Base-by-base conservation (phyloP, 2,329 filamentous ascomycete species). In the Fusarium anguioides region DNA sequence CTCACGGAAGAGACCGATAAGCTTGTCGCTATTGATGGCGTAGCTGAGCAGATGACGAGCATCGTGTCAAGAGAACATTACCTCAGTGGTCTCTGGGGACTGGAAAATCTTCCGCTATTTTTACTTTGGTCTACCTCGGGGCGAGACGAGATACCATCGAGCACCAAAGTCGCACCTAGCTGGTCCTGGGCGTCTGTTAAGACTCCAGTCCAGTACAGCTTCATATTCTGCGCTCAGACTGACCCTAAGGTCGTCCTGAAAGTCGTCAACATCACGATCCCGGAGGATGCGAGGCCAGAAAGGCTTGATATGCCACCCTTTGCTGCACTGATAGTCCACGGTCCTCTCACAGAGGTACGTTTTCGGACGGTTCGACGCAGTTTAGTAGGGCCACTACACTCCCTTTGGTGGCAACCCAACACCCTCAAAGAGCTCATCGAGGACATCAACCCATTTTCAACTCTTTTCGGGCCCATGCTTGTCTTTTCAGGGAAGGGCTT, bases 121-220 rank as follows among this genome's bases (percentile, higher is more conserved):
- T 24, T 60, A 20, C 35, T 60, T 5, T 60, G 51, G 56, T 6
- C 12, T 17, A 31, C 41, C 24, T n/a, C n/a, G n/a, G n/a, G n/a
- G n/a, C 3, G 6, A 17, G 41, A 35, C 24, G 27, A 42, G 2
- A 7, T 18, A 20, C 18, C 12, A 1, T 12, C 51, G 0, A 24
- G 9, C 2, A 42, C 5, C 0, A 21, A 26, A 17, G 12, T 57
- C 6, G 56, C 51, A 8, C 42, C 42, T 2, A 57, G 51, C 31
- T 60, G 56, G 56, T 57, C 56, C 1, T 60, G 56, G 51, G 56
- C 56, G 2, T 57, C 36, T 24, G 36, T 58, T 1, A 20, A 47
- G n/a, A 9, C 39, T 2, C 54, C 48, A 3, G 49, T 57, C 2
- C 8, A 45, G 11, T 55, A 45, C 0, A n/a, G 24, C 20, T 57